phyloP scores from a whole-genome alignment of 2,329 filamentous ascomycete genomes.

The Canariomyces notabilis region DNA sequence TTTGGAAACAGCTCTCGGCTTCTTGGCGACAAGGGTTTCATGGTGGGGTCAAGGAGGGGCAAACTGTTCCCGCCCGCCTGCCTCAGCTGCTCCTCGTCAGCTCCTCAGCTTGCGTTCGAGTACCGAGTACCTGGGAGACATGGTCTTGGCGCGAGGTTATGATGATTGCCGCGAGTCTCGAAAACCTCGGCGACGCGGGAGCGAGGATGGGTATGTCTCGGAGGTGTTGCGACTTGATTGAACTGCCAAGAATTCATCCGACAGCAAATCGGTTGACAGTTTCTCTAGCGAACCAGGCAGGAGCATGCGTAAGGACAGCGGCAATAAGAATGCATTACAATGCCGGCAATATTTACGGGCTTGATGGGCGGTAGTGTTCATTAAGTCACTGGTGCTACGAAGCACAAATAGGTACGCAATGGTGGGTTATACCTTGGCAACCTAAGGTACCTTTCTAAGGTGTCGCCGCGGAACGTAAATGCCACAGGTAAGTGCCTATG shows the following conservation, averaged over 20 bases:
- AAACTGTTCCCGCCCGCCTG: background rate
- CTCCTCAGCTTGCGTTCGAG: background rate
- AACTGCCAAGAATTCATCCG: background rate
- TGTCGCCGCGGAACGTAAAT: background rate
- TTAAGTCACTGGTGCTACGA: too few relatives aligned
- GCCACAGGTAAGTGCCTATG: background rate
- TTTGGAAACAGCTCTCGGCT: background rate
- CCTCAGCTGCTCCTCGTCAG: too few relatives aligned
- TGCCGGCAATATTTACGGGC: too few relatives aligned
- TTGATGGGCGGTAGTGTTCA: too few relatives aligned
- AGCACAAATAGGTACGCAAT: too few relatives aligned
- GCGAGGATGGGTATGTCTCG: background rate
- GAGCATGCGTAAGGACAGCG: too few relatives aligned
- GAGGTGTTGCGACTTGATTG: background rate
- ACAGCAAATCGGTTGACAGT: too few relatives aligned
- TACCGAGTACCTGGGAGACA: background rate
- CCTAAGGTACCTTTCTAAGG: background rate
- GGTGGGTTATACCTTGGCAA: background rate
- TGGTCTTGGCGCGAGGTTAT: background rate
- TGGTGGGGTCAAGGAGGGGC: slow-evolving; percentile 9
- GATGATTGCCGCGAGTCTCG: background rate
- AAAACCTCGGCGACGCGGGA: background rate
- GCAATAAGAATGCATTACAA: too few relatives aligned
- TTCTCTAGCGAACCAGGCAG: too few relatives aligned
- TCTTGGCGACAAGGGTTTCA: slow-evolving; percentile 5